Evolutionary conservation across 495 filamentous ascomycete species (phyloP), one percentile per base, ranked within the genome.

Genomic region (Beverwykella pulmonaria): DNA sequence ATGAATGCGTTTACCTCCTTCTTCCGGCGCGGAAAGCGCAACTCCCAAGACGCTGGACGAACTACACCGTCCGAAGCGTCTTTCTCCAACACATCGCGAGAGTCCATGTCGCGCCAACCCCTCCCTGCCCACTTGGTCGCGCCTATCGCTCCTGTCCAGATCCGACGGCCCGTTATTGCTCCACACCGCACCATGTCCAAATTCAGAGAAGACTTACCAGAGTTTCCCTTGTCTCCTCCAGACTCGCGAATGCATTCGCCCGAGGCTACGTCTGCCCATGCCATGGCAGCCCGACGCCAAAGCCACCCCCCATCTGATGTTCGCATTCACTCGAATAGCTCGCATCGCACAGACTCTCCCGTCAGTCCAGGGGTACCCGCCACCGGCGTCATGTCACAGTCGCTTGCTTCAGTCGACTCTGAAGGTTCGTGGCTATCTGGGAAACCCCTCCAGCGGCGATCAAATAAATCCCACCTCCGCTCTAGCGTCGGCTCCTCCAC

Each of bases 341-440:
- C 71, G 15, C 36, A n/a, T 1, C 64, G 73, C 14, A 72, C 71
- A 5, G 76, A 77, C 53, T 76, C 75, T 7, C 75, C 76, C 9
- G 70, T 77, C 59, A 74, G 69, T 39, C 73, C 71, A 47, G 65
- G 59, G 50, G 73, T 49, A n/a, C 68, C 68, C 36, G 39, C 61
- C 23, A 52, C 53, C 61, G 76, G 81, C 6, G 73, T 83, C 9
- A 76, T 90, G 44, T 88, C 88, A 20, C 85, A 87, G 75, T 94
- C 91, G 15, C 80, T 94, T 6, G 92, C 90, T 8, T 93, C 91
- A 0, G 87, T 97, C 62, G 92, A 95, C 71, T 93, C 90, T 0
- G 92, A 97, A 78, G 92, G 85, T 1, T 96, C 92, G 0, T 97
- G 92, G 92, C 88, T 97, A 66, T 92, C 91, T 1, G 92, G 92